These are phyloP conservation scores for Aspergillus fumigatiaffinis DNA, from an alignment of 2,329 filamentous ascomycete genomes.

Conservation along the genomic window DNA sequence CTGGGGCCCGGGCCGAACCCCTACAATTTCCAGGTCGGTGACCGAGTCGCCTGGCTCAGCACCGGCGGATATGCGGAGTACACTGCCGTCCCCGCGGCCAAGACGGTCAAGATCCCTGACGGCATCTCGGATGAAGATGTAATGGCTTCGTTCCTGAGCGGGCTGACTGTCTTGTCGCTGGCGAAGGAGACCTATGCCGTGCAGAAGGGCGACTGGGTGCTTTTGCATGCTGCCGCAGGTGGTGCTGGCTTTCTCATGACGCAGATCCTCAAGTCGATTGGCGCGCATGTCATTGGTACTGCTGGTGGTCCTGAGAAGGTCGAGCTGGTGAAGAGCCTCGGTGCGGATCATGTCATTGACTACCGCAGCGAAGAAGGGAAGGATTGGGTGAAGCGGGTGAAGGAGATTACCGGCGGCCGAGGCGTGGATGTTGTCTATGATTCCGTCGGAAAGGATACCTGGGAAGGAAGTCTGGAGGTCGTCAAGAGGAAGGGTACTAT, in stretches of 20 bases:
- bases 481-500: conserved; percentile 74
- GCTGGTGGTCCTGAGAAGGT: conserved; percentile 71
- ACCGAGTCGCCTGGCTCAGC: conserved; percentile 68
- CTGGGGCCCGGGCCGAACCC: conserved; percentile 50
- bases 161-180: conserved; percentile 75
- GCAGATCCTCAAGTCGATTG: conserved; percentile 68
- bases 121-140: conserved; percentile 59
- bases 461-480: conserved; percentile 71
- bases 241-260: conserved; percentile 73
- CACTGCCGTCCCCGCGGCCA: conserved; percentile 49
- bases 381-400: conserved; percentile 73
- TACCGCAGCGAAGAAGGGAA: conserved; percentile 82
- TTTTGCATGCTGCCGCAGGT: conserved; percentile 82
- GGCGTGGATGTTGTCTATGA: conserved; percentile 80
- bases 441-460: conserved; percentile 79
- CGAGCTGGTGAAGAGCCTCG: conserved; percentile 60
- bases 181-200: conserved; percentile 66
- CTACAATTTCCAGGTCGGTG: conserved; percentile 59
- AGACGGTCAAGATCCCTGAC: conserved; percentile 61
- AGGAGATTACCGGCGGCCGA: conserved; percentile 72
- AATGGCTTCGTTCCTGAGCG: conserved; percentile 71
- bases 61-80: conserved; percentile 58
- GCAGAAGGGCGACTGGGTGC: conserved; percentile 71
- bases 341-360: conserved; percentile 69
- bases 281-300: conserved; percentile 75